These are phyloP conservation scores for Echeveria elegans DNA, from an alignment of 164 flowering plant species.

Conservation along the genomic window DNA sequence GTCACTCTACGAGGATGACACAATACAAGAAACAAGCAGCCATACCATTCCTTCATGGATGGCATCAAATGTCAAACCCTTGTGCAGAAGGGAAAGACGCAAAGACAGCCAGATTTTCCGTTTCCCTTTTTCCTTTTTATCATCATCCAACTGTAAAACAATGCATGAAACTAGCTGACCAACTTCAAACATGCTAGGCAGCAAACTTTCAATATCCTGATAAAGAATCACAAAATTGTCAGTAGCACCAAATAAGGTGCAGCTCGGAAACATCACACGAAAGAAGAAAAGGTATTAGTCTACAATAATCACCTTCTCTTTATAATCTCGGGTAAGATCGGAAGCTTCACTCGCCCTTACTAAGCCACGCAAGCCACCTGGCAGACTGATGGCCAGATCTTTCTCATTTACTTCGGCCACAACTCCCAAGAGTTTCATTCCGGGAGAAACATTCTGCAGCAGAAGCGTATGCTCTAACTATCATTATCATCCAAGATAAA, in stretches of 20 bases:
- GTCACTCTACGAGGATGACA: too few relatives aligned
- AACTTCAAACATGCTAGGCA: slow-evolving; percentile 41
- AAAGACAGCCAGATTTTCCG: slow-evolving; percentile 84
- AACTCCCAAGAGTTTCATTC: slow-evolving; percentile 97
- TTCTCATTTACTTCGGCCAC: slow-evolving; percentile 78
- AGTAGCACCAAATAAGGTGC: not conserved
- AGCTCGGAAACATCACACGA: not conserved
- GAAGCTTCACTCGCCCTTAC: slow-evolving; percentile 70
- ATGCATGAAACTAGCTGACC: slow-evolving; percentile 87
- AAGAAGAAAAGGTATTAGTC: not conserved
- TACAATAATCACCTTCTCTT: slow-evolving; percentile 27
- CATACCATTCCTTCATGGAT: slow-evolving; percentile 94
- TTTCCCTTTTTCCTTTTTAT: slow-evolving; percentile 56
- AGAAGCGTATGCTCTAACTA: too few relatives aligned
- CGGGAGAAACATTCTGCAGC: slow-evolving; percentile 64
- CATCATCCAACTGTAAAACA: slow-evolving; percentile 71
- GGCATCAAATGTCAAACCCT: slow-evolving; percentile 58
- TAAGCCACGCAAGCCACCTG: slow-evolving; percentile 90
- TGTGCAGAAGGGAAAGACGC: slow-evolving; percentile 68
- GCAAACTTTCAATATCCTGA: slow-evolving; percentile 34
- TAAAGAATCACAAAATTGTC: not conserved
- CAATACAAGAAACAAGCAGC: not conserved
- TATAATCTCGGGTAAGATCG: slow-evolving; percentile 38
- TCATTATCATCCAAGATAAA: too few relatives aligned
- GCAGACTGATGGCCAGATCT: slow-evolving; percentile 74